Evolutionary conservation across 257 asterid genomes (phyloP).

Genomic region (Salvia hispanica): DNA sequence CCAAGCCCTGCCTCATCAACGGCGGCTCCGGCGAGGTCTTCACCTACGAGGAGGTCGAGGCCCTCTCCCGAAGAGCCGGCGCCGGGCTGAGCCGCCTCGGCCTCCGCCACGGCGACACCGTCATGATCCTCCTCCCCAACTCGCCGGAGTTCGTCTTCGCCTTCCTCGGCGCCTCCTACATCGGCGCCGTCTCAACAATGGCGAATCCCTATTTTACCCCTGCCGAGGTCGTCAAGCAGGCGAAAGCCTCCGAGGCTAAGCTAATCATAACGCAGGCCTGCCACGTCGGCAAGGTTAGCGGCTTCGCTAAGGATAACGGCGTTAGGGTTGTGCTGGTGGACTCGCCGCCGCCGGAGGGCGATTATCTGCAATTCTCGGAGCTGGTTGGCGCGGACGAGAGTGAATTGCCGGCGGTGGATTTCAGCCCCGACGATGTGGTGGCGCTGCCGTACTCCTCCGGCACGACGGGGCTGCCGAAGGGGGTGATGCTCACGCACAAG

Average conservation of each 20-base stretch:
- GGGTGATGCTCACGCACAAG: conserved; percentile 92
- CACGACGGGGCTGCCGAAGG: conserved; percentile 93
- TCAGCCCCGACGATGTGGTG: conserved; percentile 70
- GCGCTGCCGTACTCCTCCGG: conserved; percentile 96
- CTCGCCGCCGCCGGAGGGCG: conserved; percentile 42
- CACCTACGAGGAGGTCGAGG: conserved; percentile 69
- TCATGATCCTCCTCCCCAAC: conserved; percentile 87
- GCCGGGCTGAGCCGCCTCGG: conserved; percentile 67
- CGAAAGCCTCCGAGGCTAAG: conserved; percentile 63
- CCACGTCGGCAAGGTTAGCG: conserved; percentile 58
- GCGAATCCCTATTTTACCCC: conserved; percentile 89
- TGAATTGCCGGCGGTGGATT: conserved; percentile 59
- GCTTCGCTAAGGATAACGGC: conserved; percentile 41
- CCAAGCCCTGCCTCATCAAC: conserved; percentile 65
- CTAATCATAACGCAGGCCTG: conserved; percentile 57
- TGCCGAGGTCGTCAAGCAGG: conserved; percentile 69
- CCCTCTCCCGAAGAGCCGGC: conserved; percentile 48
- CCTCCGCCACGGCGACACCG: conserved; percentile 59
- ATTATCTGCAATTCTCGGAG: conserved; percentile 56
- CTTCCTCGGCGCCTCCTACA: conserved; percentile 78
- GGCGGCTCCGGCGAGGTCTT: conserved; percentile 58
- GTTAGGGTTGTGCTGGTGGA: conserved; percentile 57
- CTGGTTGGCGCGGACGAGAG: conserved; percentile 51
- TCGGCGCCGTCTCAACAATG: conserved; percentile 76
- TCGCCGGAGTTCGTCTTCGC: conserved; percentile 77